Percentiles rank a stretch among this genome's conserved stretches.
These are phyloP conservation scores for Spathaspora sp. DNA, from an alignment of 805 yeast species.

Conservation along the genomic window DNA sequence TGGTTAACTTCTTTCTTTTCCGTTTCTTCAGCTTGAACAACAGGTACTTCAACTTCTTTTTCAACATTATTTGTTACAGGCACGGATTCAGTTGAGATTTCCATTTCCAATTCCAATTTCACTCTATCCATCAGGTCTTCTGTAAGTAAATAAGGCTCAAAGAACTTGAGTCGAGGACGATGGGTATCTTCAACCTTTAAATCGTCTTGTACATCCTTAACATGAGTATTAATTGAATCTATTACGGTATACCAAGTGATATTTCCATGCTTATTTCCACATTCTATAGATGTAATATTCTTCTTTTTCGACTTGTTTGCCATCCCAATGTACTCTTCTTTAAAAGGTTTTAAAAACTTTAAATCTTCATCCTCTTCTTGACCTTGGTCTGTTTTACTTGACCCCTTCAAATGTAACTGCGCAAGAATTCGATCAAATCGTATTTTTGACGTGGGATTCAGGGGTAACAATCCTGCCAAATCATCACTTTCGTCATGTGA, in stretches of 20 bases:
- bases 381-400: not conserved
- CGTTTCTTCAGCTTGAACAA: slow-evolving; percentile 16
- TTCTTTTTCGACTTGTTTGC: slow-evolving; percentile 9
- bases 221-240: slow-evolving; percentile 28
- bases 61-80: slow-evolving; percentile 6
- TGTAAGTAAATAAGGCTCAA: slow-evolving; percentile 51
- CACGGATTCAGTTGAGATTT: slow-evolving; percentile 12
- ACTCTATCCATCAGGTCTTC: slow-evolving; percentile 47
- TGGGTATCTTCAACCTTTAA: slow-evolving; percentile 30
- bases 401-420: not conserved
- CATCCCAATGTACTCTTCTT: slow-evolving; percentile 24
- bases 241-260: slow-evolving; percentile 25
- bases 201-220: slow-evolving; percentile 28
- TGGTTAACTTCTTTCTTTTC: slow-evolving; percentile 3
- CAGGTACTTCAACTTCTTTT: slow-evolving; percentile 10
- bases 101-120: slow-evolving; percentile 16
- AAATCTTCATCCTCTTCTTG: slow-evolving; percentile 8
- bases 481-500: slow-evolving; percentile 43
- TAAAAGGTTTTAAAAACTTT: slow-evolving; percentile 28
- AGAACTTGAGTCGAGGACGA: slow-evolving; percentile 38
- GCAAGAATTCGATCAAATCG: not conserved
- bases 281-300: slow-evolving; percentile 6
- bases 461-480: slow-evolving; percentile 24
- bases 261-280: slow-evolving; percentile 4
- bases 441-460: slow-evolving; percentile 2